Base-by-base conservation (phyloP, 75 land plant species). In the Sequoiadendron giganteum region DNA sequence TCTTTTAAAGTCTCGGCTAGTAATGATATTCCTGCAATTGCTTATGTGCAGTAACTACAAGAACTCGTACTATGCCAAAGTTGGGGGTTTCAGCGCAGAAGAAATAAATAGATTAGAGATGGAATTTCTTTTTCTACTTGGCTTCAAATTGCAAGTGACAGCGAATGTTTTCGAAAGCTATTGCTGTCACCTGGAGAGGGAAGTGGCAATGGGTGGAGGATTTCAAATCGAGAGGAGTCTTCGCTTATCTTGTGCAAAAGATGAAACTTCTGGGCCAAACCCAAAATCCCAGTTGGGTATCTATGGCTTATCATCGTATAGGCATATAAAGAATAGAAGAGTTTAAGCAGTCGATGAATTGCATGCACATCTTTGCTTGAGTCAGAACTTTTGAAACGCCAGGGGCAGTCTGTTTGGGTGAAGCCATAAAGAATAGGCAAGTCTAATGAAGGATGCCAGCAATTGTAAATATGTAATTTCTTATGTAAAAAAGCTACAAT, bases 161-260 rank as follows among this genome's bases (percentile, higher is more conserved):
- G 92, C 93, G 84, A 94, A 95, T 87, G 95, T 94, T 11, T 95
- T 91, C 47, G 94, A 94, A 89, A 95, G 96, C 86, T 94, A 95
- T 70, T 94, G 95, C 54, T 75, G 86, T 36, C 95, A 94, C 78
- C 88, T 95, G 86, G 96, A 95, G 89, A 95, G 95, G 87, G 96
- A 95, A 82, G 94, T 95, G 45, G 88, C 93, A 48, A 78, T 90
- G 40, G 94, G 95, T 49, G 96, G 96, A 85, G 94, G 95, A 0
- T 95, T 94, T 90, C 95, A 95, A 52, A 94, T 95, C 10, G 96
- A 95, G 89, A 95, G 88, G 88, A 88, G 89, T 19, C 85, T 95
- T 77, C 80, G 38, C 25, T 19, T 56, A 56, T 56, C 40, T 39
- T 77, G 43, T 77, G 80, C 40, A 76, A 76, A 34, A 36, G 40